Conservation (phyloP, 148 eudicot species). For the Rhododendron kiyosumense region DNA sequence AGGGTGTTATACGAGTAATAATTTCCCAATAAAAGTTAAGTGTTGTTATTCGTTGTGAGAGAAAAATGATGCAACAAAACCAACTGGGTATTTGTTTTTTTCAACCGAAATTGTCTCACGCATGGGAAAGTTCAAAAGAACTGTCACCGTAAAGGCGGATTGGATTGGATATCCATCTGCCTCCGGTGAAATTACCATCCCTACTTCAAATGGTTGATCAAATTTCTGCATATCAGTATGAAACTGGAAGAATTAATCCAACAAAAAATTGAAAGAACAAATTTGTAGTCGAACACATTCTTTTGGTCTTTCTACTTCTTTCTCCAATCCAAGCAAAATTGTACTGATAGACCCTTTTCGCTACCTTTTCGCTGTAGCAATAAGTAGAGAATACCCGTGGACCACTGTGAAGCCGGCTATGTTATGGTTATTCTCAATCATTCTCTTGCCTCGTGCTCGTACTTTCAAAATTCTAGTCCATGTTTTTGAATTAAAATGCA, state of each 20-base stretch:
- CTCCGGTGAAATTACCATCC: background rate
- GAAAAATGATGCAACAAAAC: background rate
- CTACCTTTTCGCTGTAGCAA: too few species aligned
- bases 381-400: background rate
- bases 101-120: background rate
- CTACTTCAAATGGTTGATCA: background rate
- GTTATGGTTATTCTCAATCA: background rate
- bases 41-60: background rate
- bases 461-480: too few species aligned
- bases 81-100: background rate
- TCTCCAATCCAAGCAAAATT: too few species aligned
- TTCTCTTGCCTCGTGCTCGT: background rate
- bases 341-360: too few species aligned
- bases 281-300: background rate
- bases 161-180: background rate
- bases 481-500: too few species aligned
- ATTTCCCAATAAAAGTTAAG: background rate
- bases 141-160: background rate
- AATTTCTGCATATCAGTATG: background rate
- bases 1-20: too few species aligned
- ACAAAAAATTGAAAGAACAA: background rate
- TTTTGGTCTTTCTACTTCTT: too few species aligned
- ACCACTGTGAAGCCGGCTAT: background rate
- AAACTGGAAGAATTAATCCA: too few species aligned
- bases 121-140: background rate